Conservation (phyloP, 78 protist genomes). For the Cavenderia fasciculata region DNA sequence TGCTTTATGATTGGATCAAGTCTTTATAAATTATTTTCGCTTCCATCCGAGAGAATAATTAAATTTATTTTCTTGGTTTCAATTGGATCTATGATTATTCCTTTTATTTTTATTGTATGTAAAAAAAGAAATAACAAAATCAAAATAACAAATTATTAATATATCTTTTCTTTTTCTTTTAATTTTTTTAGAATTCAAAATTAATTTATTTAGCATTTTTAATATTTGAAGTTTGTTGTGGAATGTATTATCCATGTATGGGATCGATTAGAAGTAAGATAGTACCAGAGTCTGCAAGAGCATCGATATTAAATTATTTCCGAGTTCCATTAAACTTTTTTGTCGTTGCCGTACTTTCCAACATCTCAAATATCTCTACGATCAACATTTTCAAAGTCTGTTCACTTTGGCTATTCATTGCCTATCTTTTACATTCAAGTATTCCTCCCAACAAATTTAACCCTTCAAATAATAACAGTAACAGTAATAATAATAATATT, state of each 20-base stretch:
- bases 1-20: conserved; percentile 91
- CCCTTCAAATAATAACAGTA: too few species aligned
- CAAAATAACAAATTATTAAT: neutral
- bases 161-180: neutral
- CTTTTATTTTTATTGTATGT: conserved; percentile 1
- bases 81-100: conserved; percentile 23
- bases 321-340: conserved; percentile 94
- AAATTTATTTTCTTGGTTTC: conserved; percentile 2
- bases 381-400: conserved; percentile 13
- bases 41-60: conserved; percentile 11
- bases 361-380: conserved; percentile 12
- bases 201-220: conserved; percentile 65
- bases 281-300: conserved; percentile 90
- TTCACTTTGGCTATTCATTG: conserved; percentile 46
- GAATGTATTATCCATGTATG: conserved; percentile 90
- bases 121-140: neutral
- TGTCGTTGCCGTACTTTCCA: conserved; percentile 82
- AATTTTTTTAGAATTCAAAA: conserved; percentile 6
- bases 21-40: conserved; percentile 6
- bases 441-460: too few species aligned
- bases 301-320: conserved; percentile 90
- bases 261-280: conserved; percentile 78
- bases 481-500: too few species aligned
- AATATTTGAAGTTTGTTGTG: conserved; percentile 90
- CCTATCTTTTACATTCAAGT: neutral